Percentiles rank a stretch among this genome's conserved stretches.
phyloP scores from a whole-genome alignment of 495 filamentous ascomycete species.

The Lophium mytilinum region DNA sequence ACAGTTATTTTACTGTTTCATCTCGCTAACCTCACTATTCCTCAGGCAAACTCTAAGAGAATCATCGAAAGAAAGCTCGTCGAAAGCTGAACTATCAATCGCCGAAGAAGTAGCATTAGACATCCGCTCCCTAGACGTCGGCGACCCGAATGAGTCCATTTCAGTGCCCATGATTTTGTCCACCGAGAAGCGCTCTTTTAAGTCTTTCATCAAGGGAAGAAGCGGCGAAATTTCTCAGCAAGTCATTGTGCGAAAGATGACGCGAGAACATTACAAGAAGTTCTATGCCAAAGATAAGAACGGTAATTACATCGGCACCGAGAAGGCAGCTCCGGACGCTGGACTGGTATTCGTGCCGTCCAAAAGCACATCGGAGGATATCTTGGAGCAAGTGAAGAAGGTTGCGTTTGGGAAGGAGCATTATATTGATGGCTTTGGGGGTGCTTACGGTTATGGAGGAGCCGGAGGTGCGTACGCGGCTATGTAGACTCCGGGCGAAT shows the following conservation, averaged over 20 bases:
- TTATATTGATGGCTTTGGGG: constrained; percentile 5
- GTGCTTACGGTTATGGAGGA: neutral
- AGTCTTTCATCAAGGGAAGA: neutral
- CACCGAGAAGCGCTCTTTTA: constrained; percentile 11
- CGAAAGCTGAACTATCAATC: neutral
- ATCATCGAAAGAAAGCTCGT: neutral
- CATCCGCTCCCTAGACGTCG: constrained; percentile 6
- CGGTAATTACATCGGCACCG: constrained; percentile 20
- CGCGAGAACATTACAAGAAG: constrained; percentile 12
- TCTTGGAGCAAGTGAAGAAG: constrained; percentile 15
- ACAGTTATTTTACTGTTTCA: too few species aligned
- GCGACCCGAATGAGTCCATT: constrained; percentile 17
- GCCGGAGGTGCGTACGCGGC: too few species aligned
- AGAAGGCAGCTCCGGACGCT: constrained; percentile 15
- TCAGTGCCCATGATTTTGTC: constrained; percentile 16
- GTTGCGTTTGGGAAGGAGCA: constrained; percentile 18
- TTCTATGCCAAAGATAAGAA: constrained; percentile 19
- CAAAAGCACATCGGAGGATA: constrained; percentile 19
- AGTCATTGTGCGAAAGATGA: constrained; percentile 21
- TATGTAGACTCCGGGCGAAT: too few species aligned
- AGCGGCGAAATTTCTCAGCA: neutral
- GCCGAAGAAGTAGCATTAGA: constrained; percentile 2
- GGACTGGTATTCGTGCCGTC: constrained; percentile 16
- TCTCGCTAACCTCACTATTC: too few species aligned
- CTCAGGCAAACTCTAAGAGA: neutral